Evolutionary conservation across 1,284 basidiomycete species (phyloP), one percentile per base, ranked within the genome.

Genomic region (Cutaneotrichosporon sp.): DNA sequence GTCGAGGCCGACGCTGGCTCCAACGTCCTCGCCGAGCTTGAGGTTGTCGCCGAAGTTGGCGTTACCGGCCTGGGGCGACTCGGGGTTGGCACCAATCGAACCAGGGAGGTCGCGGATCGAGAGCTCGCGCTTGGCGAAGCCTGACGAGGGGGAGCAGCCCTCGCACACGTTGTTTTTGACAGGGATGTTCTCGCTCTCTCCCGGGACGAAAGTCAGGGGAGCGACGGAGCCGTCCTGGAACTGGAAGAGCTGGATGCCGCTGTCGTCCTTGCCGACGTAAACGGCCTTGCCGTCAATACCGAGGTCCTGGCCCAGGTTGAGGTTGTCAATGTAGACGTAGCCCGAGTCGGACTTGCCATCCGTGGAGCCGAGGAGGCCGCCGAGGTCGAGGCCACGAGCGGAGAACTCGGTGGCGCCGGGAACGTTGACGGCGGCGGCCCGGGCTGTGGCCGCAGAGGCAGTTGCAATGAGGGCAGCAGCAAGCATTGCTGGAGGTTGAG

Each of bases 231-330:
- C 49, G 49, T 50, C 33, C 32, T 8, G 5, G 25, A 50, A 50
- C 49, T 50, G 39, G 49, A 43, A 50, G 31, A 50, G 29, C 49
- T 50, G 49, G 25, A 35, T 34, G 17, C 49, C 49, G 17, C 44
- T 4, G 22, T 34, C 17, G 41, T 33, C 31, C 31, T 34, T 25
- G 33, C 49, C 49, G 49, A 50, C 49, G 49, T 43, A 50, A 11
- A 32, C 19, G 10, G 42, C 20, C 27, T 32, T 32, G 29, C 42
- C 42, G 11, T 44, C 42, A 11, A 44, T 20, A 7, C 42, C 42
- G 46, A 47, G 24, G 34, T 37, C 46, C n/a, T 47, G 31, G 31
- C 49, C 49, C 24, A 44, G 31, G 17, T n/a, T n/a, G 25, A 50
- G 24, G 32, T n/a, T 33, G 31, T 43, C 33, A 17, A 44, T 34